Conservation (phyloP, 2,329 filamentous ascomycete genomes). For the Esteya vermicola region DNA sequence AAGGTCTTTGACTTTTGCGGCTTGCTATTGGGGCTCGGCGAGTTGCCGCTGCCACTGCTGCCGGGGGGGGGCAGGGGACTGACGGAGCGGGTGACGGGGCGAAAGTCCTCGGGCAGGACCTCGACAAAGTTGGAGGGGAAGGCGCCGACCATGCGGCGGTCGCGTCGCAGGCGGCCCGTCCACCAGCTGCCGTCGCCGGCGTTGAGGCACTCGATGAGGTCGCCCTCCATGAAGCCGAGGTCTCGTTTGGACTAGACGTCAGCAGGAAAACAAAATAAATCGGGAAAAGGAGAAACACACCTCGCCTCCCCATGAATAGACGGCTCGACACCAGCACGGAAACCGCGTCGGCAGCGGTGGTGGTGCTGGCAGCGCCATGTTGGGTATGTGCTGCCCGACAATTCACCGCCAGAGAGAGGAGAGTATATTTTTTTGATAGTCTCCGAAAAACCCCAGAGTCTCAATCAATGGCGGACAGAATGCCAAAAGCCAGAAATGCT, state of each 20-base stretch:
- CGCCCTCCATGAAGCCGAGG: conserved; percentile 91
- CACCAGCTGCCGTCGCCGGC: conserved; percentile 97
- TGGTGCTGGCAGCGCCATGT: conserved; percentile 3
- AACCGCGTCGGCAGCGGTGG: conserved; percentile 60
- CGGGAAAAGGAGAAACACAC: conserved; percentile 24
- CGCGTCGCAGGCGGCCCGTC: conserved; percentile 82
- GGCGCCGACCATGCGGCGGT: conserved; percentile 77
- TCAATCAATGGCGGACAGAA: too few species aligned
- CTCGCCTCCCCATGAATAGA: conserved; percentile 92
- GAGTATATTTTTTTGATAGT: too few species aligned
- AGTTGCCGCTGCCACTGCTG: too few species aligned
- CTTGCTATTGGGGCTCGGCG: conserved; percentile 38
- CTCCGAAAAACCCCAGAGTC: too few species aligned
- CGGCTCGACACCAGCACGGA: conserved; percentile 80
- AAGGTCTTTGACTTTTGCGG: conserved; percentile 49
- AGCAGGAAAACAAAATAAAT: too few species aligned
- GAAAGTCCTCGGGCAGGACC: conserved; percentile 71
- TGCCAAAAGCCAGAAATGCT: too few species aligned
- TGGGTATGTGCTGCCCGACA: neutral
- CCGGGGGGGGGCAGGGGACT: conserved; percentile 46
- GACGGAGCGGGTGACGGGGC: conserved; percentile 51
- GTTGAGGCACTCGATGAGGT: conserved; percentile 95
- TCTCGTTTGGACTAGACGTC: conserved; percentile 72
- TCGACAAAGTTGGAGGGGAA: conserved; percentile 98
- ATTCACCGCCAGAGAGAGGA: too few species aligned